phyloP scores from a whole-genome alignment of 2,329 filamentous ascomycete species.

The Leptographium radiaticola region DNA sequence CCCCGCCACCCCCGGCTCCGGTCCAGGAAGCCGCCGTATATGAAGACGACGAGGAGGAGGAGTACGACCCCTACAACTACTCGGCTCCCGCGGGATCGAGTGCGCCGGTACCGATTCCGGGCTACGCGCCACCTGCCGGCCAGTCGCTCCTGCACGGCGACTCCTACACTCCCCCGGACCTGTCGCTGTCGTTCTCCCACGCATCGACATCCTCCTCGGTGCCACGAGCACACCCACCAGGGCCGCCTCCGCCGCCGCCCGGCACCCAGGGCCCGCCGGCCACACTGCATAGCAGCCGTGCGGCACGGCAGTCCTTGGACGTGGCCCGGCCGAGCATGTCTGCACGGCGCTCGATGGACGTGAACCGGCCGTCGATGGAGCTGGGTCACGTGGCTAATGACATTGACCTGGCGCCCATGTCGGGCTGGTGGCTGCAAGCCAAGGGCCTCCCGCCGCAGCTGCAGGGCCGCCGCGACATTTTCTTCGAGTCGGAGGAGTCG shows the following conservation, averaged over 20 bases:
- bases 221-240: constrained; percentile 1
- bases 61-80: constrained; percentile 58
- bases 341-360: constrained; percentile 57
- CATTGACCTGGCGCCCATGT: constrained; percentile 60
- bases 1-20: constrained; percentile 40
- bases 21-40: constrained; percentile 24
- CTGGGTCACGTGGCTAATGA: constrained; percentile 80
- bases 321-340: constrained; percentile 34
- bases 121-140: constrained; percentile 18
- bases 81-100: constrained; percentile 18
- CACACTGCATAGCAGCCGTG: constrained; percentile 16
- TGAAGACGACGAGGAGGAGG: constrained; percentile 41
- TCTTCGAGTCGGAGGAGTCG: constrained; percentile 71
- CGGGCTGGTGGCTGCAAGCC: constrained; percentile 78
- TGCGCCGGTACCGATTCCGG: constrained; percentile 15
- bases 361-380: constrained; percentile 59
- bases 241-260: constrained; percentile 21
- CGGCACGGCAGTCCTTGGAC: constrained; percentile 50
- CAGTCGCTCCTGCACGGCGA: constrained; percentile 29
- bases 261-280: background rate
- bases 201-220: background rate
- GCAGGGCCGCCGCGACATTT: constrained; percentile 70
- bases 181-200: constrained; percentile 5
- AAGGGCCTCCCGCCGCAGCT: constrained; percentile 70
- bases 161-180: constrained; percentile 32